Percentiles rank a stretch among this genome's conserved stretches.
Evolutionary conservation across 2,329 filamentous ascomycete genomes (phyloP).

Genomic region (Penicillium fuscoglaucum): DNA sequence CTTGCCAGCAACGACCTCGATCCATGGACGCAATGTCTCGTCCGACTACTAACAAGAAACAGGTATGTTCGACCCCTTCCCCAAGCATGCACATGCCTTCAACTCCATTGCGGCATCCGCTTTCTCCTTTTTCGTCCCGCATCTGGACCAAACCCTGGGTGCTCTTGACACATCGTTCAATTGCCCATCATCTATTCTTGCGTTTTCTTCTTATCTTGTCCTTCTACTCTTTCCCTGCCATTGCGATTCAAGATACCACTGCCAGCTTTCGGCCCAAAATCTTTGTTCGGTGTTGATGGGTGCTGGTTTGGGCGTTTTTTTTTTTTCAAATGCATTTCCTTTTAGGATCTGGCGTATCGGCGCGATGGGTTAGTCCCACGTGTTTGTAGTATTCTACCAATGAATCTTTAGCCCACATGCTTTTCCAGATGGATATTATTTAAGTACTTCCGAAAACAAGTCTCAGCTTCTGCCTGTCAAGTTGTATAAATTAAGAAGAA

Average conservation of each 20-base stretch:
- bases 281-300: slow-evolving; percentile 11
- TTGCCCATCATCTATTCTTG: background rate
- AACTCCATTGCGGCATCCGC: background rate
- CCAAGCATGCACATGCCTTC: background rate
- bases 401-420: background rate
- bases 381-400: slow-evolving; percentile 8
- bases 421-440: background rate
- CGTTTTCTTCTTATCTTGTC: background rate
- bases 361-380: slow-evolving; percentile 8
- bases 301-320: background rate
- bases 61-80: slow-evolving; percentile 12
- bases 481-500: background rate
- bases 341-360: slow-evolving; percentile 8
- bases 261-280: slow-evolving; percentile 2
- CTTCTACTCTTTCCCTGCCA: slow-evolving; percentile 1
- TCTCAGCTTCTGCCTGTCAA: background rate
- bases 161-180: background rate
- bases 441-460: background rate
- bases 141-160: background rate
- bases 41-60: background rate
- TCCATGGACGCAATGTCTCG: slow-evolving; percentile 1
- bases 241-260: slow-evolving; percentile 15
- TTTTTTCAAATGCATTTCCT: background rate
- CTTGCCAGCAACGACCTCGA: slow-evolving; percentile 12
- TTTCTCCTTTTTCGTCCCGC: background rate